Percentiles rank a stretch among this genome's conserved stretches.
Conservation (phyloP, 1,284 basidiomycete species). For the Butyriboletus regius region DNA sequence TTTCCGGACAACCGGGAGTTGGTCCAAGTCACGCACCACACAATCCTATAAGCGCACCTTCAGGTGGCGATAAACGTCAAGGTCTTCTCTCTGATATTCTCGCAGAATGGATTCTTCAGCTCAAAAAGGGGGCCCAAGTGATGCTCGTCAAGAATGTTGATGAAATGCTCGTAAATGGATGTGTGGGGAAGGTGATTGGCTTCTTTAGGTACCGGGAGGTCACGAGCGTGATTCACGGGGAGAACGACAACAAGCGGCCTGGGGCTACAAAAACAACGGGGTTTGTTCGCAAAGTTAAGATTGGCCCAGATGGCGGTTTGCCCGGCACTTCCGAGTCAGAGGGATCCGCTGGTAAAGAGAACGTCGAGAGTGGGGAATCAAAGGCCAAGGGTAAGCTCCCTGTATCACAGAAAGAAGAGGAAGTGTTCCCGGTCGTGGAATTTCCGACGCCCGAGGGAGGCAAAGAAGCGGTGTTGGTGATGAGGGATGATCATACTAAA, state of each 20-base stretch:
- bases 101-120: conserved; percentile 42
- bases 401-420: conserved; percentile 21
- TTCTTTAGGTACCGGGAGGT: conserved; percentile 36
- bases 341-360: conserved; percentile 17
- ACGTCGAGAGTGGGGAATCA: conserved; percentile 5
- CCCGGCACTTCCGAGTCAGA: background rate
- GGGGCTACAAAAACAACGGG: conserved; percentile 17
- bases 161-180: conserved; percentile 69
- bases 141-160: conserved; percentile 78
- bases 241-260: conserved; percentile 18
- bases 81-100: conserved; percentile 49
- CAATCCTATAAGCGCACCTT: conserved; percentile 14
- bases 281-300: conserved; percentile 22
- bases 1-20: background rate
- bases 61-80: conserved; percentile 32
- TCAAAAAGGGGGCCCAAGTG: conserved; percentile 54
- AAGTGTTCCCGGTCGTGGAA: conserved; percentile 54
- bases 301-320: conserved; percentile 7
- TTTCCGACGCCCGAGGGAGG: conserved; percentile 52
- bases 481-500: no score
- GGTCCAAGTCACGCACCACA: background rate
- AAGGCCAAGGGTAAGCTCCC: conserved; percentile 1
- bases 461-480: conserved; percentile 45
- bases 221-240: conserved; percentile 13
- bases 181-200: conserved; percentile 58